Percentiles rank a stretch among this genome's conserved stretches.
These are phyloP conservation scores for Fraxinus sp. DNA, from an alignment of 305 asterid species.

Conservation along the genomic window DNA sequence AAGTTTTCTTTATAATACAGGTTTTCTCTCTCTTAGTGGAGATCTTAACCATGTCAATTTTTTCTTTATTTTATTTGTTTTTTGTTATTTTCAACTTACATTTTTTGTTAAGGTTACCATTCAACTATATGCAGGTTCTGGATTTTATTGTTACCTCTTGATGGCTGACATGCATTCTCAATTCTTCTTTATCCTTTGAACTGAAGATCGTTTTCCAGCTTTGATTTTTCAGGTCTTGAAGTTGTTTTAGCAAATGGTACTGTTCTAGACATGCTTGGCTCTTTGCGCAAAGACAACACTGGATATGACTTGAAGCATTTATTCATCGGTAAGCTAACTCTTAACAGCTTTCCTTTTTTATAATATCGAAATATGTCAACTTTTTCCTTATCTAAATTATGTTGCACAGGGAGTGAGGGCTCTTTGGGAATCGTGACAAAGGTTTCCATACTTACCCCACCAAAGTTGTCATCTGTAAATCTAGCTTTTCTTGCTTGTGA, in stretches of 20 bases:
- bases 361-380: conserved; percentile 18
- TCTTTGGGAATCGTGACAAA: conserved; percentile 92
- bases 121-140: neutral
- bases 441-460: conserved; percentile 93
- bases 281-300: conserved; percentile 92
- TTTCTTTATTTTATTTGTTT: neutral
- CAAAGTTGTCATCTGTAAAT: conserved; percentile 82
- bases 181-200: conserved; percentile 1
- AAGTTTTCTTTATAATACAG: neutral
- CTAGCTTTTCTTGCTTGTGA: conserved; percentile 89
- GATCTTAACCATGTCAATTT: neutral
- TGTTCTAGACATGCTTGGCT: conserved; percentile 94
- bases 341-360: conserved; percentile 21
- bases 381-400: conserved; percentile 25
- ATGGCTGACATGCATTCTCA: neutral
- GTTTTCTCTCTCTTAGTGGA: neutral
- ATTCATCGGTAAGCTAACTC: conserved; percentile 68
- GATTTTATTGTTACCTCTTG: neutral
- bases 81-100: neutral
- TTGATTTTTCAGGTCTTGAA: conserved; percentile 77
- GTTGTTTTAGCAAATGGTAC: conserved; percentile 93
- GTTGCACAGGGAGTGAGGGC: conserved; percentile 88
- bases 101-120: neutral
- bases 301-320: conserved; percentile 98
- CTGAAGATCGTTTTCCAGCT: neutral